Base-by-base conservation (phyloP, 805 yeast genomes). In the Starmerella sirachaensis region DNA sequence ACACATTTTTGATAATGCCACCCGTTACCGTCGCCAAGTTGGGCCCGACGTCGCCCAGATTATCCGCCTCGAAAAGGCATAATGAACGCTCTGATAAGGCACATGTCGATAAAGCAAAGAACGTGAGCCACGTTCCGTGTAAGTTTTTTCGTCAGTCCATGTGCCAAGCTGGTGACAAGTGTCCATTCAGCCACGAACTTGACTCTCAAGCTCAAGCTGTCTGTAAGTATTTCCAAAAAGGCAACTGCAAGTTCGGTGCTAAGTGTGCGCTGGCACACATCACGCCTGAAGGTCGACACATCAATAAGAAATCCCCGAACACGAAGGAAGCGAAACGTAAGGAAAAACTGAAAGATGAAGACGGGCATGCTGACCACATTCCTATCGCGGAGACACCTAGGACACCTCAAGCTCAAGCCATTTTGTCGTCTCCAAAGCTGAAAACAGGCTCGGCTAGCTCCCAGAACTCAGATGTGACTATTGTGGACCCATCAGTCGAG, bases 181-280 rank as follows among this genome's bases (percentile, higher is more conserved):
- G 98, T 58, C 95, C 95, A 1, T 88, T 88, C 56, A 76, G 91
- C 23, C 98, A 88, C 57, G 65, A 70, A 5, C 56, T 66, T n/a
- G 52, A 48, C 26, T 19, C 46, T 1, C 60, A 57, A 8, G 67
- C 67, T 34, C 61, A 60, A 37, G 63, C 64, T 3, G 83, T 86
- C 6, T 88, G 98, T 67, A 86, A 85, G 65, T 88, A 86, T 60
- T 88, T 83, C 58, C 91, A 80, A 53, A 82, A 82, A 54, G 97
- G 97, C n/a, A 84, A 85, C 55, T 88, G 98, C 61, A 85, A 85
- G 61, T 88, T 88, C 59, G 98, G 98, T 4, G 64, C 73, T 35
- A 86, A 85, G 53, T 88, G 98, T 64, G 97, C 95, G 1, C 70
- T 88, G 52, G 94, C 93, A 6, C 98, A 88, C 60, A 69, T 81